These are phyloP conservation scores for Metschnikowia matae DNA, from an alignment of 805 yeast species.

Conservation along the genomic window DNA sequence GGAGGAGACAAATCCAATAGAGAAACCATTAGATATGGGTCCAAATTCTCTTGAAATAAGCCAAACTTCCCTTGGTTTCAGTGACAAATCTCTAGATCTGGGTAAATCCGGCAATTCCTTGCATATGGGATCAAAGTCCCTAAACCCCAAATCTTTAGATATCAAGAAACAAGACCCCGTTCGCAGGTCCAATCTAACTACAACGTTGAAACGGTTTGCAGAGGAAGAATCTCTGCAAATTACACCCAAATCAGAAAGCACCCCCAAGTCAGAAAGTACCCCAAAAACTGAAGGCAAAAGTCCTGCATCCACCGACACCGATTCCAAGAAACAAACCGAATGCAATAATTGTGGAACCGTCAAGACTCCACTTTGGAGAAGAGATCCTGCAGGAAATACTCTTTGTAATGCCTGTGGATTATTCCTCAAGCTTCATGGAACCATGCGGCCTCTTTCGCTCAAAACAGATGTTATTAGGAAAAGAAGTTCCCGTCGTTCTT, in stretches of 20 bases:
- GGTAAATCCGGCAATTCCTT: no score
- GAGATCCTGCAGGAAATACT: constrained; percentile 56
- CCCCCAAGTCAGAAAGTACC: neutral
- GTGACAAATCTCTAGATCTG: no score
- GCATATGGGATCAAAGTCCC: neutral
- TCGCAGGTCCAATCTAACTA: constrained; percentile 15
- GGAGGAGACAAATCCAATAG: neutral
- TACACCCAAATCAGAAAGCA: neutral
- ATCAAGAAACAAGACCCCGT: neutral
- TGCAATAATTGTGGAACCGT: constrained; percentile 57
- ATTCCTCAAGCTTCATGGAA: constrained; percentile 57
- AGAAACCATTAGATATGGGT: no score
- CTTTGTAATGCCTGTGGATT: constrained; percentile 64
- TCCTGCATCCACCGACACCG: neutral
- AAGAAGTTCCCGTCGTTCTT: constrained; percentile 41
- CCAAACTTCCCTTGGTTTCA: no score
- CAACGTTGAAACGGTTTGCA: constrained; percentile 8
- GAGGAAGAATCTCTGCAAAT: neutral
- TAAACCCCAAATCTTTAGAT: neutral
- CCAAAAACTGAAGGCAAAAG: neutral
- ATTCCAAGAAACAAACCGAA: constrained; percentile 27
- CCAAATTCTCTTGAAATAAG: no score
- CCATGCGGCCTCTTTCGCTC: constrained; percentile 55
- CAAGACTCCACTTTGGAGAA: constrained; percentile 61
- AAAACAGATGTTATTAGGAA: constrained; percentile 57